Percentiles rank a stretch among this genome's conserved stretches.
These are phyloP conservation scores for Tremellales sp. DNA, from an alignment of 1,284 basidiomycete genomes.

Conservation along the genomic window DNA sequence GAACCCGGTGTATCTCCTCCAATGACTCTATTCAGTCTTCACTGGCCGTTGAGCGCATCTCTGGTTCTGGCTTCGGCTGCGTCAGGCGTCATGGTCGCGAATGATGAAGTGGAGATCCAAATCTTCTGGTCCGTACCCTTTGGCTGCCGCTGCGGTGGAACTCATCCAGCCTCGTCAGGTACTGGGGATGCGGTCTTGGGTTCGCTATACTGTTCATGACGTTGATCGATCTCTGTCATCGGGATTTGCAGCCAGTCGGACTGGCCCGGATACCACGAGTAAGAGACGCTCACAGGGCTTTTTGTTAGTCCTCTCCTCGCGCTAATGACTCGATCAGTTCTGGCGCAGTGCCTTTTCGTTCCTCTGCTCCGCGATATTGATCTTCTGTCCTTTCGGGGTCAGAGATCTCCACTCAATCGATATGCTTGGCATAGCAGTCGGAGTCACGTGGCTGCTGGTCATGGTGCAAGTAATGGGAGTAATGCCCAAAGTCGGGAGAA, in stretches of 20 bases:
- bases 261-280: slow-evolving; percentile 27
- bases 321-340: too few species aligned
- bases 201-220: slow-evolving; percentile 41
- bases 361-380: too few species aligned
- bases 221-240: slow-evolving; percentile 42
- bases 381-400: slow-evolving; percentile 23
- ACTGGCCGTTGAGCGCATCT: slow-evolving; percentile 46
- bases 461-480: slow-evolving; percentile 20
- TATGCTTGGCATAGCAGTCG: slow-evolving; percentile 23
- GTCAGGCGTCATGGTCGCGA: slow-evolving; percentile 35
- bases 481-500: slow-evolving; percentile 13
- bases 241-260: slow-evolving; percentile 21
- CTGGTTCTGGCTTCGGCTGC: slow-evolving; percentile 47
- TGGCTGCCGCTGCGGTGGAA: too few species aligned
- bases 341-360: too few species aligned
- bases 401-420: slow-evolving; percentile 13
- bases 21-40: slow-evolving; percentile 24
- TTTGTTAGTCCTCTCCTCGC: too few species aligned
- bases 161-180: slow-evolving; percentile 29
- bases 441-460: slow-evolving; percentile 23
- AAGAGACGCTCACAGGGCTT: too few species aligned
- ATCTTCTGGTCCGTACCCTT: slow-evolving; percentile 15
- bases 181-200: slow-evolving; percentile 47
- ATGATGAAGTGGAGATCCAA: slow-evolving; percentile 20
- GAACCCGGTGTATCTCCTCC: background rate